Conservation (phyloP, 768 basidiomycete genomes). For the Psilocybe azurescens region DNA sequence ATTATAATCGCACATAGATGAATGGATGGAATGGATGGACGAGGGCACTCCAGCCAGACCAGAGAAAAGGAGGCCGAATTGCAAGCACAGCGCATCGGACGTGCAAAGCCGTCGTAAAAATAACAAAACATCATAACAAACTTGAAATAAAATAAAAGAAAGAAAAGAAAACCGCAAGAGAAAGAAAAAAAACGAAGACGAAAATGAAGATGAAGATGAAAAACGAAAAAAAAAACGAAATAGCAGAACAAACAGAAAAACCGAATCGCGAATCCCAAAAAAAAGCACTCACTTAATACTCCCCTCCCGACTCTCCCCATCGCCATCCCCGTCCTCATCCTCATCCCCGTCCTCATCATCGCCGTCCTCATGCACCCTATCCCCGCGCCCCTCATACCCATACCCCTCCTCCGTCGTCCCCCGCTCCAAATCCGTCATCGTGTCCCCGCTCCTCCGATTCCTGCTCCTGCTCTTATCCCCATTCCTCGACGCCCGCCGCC, state of each 20-base stretch:
- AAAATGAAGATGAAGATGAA: constrained; percentile 5
- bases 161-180: background rate
- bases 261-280: constrained; percentile 2
- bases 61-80: background rate
- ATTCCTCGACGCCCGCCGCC: background rate
- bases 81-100: too few relatives aligned
- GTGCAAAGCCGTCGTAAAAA: too few relatives aligned
- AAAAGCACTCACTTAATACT: constrained; percentile 26
- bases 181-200: constrained; percentile 2
- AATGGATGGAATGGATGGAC: too few relatives aligned
- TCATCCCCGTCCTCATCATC: constrained; percentile 9
- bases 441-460: background rate
- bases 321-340: constrained; percentile 10
- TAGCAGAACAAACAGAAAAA: constrained; percentile 1
- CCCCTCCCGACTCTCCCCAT: constrained; percentile 25
- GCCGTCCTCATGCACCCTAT: constrained; percentile 4
- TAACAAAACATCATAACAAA: too few relatives aligned
- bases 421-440: background rate
- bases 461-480: background rate
- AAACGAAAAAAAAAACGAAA: constrained; percentile 7
- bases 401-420: background rate
- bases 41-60: background rate
- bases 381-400: background rate
- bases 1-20: background rate
- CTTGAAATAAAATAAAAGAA: background rate